A percentile compares a stretch with the other conserved stretches of the same genome.
Evolutionary conservation across 2,329 filamentous ascomycete genomes (phyloP).

Genomic region (Teratosphaeria destructans): DNA sequence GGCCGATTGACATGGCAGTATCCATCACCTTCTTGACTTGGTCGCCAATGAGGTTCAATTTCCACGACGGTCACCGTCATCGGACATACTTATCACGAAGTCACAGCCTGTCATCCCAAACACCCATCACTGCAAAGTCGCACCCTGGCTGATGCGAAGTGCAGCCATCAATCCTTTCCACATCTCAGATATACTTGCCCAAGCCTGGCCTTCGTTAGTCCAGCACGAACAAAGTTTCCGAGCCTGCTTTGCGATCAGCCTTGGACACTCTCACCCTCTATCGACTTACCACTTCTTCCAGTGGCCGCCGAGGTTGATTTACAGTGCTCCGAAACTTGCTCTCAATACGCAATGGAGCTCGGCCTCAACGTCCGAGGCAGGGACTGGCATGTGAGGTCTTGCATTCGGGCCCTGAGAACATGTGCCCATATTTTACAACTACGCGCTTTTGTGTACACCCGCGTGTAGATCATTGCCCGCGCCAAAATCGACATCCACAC

Average conservation of each 20-base stretch:
- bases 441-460: constrained; percentile 1
- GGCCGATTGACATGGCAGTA: background rate
- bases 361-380: background rate
- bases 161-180: background rate
- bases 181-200: too few relatives aligned
- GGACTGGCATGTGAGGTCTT: constrained; percentile 2
- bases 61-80: background rate
- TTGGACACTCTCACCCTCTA: too few relatives aligned
- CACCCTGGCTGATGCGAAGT: background rate
- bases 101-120: background rate
- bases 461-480: background rate
- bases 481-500: background rate
- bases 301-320: too few relatives aligned
- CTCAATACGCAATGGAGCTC: background rate
- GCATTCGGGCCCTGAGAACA: constrained; percentile 2
- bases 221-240: too few relatives aligned
- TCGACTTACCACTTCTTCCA: too few relatives aligned
- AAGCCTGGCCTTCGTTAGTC: too few relatives aligned
- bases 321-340: background rate
- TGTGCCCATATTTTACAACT: background rate
- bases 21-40: background rate
- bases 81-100: background rate
- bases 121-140: background rate
- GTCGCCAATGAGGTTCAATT: background rate
- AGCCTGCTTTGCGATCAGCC: too few relatives aligned